phyloP scores from a whole-genome alignment of 495 filamentous ascomycete genomes.

The Clavariopsis aquatica region DNA sequence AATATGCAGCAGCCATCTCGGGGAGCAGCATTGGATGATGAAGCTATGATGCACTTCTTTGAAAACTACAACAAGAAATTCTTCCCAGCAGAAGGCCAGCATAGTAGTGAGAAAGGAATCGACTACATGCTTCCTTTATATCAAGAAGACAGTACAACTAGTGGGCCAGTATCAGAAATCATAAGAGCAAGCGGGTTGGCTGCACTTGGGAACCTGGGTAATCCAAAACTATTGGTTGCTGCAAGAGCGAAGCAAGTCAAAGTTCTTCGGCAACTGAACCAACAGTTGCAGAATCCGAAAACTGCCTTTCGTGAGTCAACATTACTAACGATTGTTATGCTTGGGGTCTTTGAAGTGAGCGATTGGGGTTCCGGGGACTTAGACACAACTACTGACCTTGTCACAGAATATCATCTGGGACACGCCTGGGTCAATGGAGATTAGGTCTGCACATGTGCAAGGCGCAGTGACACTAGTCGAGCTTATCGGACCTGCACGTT shows the following conservation, averaged over 20 bases:
- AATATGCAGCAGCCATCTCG: conserved; percentile 9
- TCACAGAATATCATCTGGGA: conserved; percentile 16
- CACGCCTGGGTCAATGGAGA: conserved; percentile 1
- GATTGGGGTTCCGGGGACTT: not conserved
- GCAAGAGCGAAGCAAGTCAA: conserved; percentile 17
- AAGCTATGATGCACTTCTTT: conserved; percentile 17
- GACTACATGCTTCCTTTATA: conserved; percentile 19
- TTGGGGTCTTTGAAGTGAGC: conserved; percentile 13
- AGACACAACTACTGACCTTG: not conserved
- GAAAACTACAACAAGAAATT: conserved; percentile 27
- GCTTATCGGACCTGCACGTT: conserved; percentile 4
- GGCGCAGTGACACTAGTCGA: conserved; percentile 5
- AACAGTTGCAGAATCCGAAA: conserved; percentile 18
- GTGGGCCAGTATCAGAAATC: conserved; percentile 22
- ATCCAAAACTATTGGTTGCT: conserved; percentile 4
- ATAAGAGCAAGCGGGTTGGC: conserved; percentile 19
- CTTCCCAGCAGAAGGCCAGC: conserved; percentile 6
- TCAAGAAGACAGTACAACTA: conserved; percentile 1
- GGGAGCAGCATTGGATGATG: conserved; percentile 13
- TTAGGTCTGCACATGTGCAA: conserved; percentile 7
- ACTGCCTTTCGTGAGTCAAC: conserved; percentile 3
- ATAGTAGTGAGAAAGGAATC: conserved; percentile 2
- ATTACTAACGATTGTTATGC: conserved; percentile 15
- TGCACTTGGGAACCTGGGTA: conserved; percentile 5
- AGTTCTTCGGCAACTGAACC: conserved; percentile 14